These are phyloP conservation scores for Trichoderma harzianum DNA, from an alignment of 2,329 filamentous ascomycete genomes.

Conservation along the genomic window DNA sequence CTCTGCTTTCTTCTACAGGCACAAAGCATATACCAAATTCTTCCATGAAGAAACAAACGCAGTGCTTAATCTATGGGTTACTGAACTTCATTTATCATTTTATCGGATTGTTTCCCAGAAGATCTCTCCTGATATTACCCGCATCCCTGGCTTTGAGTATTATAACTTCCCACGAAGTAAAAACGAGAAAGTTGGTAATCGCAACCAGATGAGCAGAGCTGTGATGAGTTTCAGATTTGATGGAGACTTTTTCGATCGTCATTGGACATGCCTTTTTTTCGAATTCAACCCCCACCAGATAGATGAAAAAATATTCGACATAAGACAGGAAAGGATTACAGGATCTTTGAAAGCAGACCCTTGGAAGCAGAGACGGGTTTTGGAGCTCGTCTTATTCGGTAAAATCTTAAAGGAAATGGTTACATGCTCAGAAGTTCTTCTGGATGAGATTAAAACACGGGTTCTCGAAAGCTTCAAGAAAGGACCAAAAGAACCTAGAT, in stretches of 20 bases:
- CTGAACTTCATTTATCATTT: background rate
- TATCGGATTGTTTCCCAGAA: background rate
- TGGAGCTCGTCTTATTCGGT: background rate
- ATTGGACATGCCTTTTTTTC: background rate
- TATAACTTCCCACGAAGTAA: background rate
- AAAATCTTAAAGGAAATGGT: background rate
- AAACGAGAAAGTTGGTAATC: no score
- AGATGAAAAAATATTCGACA: background rate
- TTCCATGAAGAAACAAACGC: background rate
- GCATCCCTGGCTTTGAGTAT: background rate
- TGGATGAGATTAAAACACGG: background rate
- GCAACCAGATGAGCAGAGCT: background rate
- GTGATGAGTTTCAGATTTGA: background rate
- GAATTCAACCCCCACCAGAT: background rate
- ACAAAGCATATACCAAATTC: background rate
- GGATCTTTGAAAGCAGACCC: background rate
- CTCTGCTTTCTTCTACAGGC: background rate
- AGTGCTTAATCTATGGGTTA: background rate
- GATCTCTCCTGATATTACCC: accelerated
- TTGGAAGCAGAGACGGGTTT: background rate
- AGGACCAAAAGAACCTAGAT: accelerated
- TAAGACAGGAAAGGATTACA: background rate
- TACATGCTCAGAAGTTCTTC: background rate
- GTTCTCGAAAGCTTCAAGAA: background rate
- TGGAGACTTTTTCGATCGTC: background rate